Percentiles rank a stretch among this genome's conserved stretches.
Evolutionary conservation across 139 green algal genomes (phyloP).

Genomic region (Chlorella sp.): DNA sequence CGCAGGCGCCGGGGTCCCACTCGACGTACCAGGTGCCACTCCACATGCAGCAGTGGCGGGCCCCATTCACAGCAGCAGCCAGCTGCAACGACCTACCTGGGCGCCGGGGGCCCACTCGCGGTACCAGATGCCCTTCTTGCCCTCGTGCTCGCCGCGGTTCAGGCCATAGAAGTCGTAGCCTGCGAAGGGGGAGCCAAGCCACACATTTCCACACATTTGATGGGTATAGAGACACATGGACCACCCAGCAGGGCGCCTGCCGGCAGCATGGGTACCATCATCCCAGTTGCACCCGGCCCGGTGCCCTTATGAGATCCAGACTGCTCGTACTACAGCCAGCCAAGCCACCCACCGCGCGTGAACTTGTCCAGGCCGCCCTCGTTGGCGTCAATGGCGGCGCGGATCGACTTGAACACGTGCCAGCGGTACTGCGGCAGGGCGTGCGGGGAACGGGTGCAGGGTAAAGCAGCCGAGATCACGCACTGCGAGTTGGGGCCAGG

Average conservation of each 20-base stretch:
- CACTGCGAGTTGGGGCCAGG: background rate
- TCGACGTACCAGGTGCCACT: conserved; percentile 92
- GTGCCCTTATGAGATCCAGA: no score
- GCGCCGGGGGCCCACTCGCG: conserved; percentile 87
- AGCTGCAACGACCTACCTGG: conserved; percentile 50
- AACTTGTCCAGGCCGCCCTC: conserved; percentile 92
- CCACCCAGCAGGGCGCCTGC: background rate
- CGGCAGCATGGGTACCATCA: background rate
- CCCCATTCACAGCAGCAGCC: no score
- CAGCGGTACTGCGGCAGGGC: conserved; percentile 85
- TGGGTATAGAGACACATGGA: background rate
- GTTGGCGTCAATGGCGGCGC: conserved; percentile 80
- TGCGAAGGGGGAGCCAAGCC: no score
- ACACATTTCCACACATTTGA: background rate
- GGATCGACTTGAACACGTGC: conserved; percentile 83
- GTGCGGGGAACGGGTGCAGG: background rate
- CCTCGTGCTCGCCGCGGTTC: conserved; percentile 84
- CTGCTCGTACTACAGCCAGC: no score
- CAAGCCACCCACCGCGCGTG: conserved; percentile 66
- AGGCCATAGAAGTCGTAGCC: conserved; percentile 88
- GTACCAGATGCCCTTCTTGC: conserved; percentile 86
- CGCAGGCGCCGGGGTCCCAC: conserved; percentile 85
- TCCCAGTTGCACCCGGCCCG: no score
- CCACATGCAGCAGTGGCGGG: no score
- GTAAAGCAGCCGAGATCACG: background rate